Conservation (phyloP, 2,329 filamentous ascomycete species). For the Fusarium poae region DNA sequence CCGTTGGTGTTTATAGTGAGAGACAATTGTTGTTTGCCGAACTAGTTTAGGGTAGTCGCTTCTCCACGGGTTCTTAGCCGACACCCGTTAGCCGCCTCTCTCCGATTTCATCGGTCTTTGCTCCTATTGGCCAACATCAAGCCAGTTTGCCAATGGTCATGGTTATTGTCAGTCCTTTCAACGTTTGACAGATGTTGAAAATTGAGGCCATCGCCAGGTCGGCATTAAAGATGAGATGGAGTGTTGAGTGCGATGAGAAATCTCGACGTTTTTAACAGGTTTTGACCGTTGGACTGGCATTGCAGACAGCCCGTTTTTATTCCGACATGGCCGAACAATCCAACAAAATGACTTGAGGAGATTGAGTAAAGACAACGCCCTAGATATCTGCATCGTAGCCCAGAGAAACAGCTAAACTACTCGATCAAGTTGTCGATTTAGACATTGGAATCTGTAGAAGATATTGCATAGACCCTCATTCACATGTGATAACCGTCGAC, state of each 20-base stretch:
- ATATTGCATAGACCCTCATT: background rate
- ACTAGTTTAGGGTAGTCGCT: constrained; percentile 16
- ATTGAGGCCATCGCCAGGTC: background rate
- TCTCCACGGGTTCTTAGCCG: constrained; percentile 20
- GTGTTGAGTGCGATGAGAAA: background rate
- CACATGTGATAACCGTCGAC: background rate
- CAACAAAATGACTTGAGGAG: background rate
- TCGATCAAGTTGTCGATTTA: no score
- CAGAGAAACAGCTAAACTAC: background rate
- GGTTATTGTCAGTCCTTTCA: background rate
- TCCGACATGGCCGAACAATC: background rate
- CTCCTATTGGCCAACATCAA: constrained; percentile 4
- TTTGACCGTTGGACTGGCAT: no score
- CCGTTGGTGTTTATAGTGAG: constrained; percentile 1
- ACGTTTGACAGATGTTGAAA: no score
- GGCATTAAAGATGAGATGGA: rapidly evolving
- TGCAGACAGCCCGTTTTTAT: background rate
- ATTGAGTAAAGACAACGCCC: background rate
- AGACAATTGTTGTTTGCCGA: background rate
- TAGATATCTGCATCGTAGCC: background rate
- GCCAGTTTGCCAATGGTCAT: background rate
- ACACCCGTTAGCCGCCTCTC: constrained; percentile 1
- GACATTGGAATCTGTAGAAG: background rate
- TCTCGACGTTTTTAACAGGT: background rate
- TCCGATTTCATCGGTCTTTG: constrained; percentile 4